A percentile compares a stretch with the other conserved stretches of the same genome.
Conservation (phyloP, 2,329 filamentous ascomycete species). For the Alternaria postmessia region DNA sequence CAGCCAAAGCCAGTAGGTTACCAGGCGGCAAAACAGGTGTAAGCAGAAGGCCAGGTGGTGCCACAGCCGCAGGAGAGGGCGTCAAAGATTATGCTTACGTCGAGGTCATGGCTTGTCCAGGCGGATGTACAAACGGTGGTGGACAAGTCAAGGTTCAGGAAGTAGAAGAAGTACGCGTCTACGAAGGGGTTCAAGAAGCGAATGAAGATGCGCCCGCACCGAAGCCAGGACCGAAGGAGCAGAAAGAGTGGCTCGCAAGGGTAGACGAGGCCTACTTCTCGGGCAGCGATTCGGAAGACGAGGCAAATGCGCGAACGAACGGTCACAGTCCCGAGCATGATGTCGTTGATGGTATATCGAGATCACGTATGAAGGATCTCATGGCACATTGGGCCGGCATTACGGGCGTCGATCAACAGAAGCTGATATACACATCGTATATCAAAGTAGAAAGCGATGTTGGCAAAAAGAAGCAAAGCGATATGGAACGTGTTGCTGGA, state of each 20-base stretch:
- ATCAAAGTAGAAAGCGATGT: constrained; percentile 94
- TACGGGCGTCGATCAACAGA: constrained; percentile 75
- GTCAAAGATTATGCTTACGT: constrained; percentile 86
- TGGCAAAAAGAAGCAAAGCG: constrained; percentile 69
- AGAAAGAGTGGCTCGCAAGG: constrained; percentile 71
- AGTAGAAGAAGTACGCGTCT: constrained; percentile 57
- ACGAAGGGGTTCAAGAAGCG: constrained; percentile 35
- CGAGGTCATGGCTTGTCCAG: constrained; percentile 98
- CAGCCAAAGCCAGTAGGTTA: constrained; percentile 70
- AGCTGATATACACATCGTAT: constrained; percentile 84
- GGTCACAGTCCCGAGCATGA: constrained; percentile 21
- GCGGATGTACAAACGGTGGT: constrained; percentile 97
- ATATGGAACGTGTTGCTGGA: constrained; percentile 84
- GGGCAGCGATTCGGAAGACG: constrained; percentile 59
- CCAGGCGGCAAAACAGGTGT: constrained; percentile 45
- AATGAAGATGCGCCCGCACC: constrained; percentile 42
- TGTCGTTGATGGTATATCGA: constrained; percentile 70
- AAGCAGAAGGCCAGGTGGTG: constrained; percentile 73
- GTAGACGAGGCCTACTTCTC: constrained; percentile 84
- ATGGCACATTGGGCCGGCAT: constrained; percentile 78
- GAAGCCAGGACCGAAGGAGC: constrained; percentile 76
- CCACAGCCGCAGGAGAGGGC: constrained; percentile 67
- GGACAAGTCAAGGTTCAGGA: constrained; percentile 94
- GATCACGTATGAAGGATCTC: constrained; percentile 70
- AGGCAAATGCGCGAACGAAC: constrained; percentile 23